Percentiles rank a stretch among this genome's conserved stretches.
Conservation (phyloP, 208 protist species). For the Trypanosomatidae sp. region DNA sequence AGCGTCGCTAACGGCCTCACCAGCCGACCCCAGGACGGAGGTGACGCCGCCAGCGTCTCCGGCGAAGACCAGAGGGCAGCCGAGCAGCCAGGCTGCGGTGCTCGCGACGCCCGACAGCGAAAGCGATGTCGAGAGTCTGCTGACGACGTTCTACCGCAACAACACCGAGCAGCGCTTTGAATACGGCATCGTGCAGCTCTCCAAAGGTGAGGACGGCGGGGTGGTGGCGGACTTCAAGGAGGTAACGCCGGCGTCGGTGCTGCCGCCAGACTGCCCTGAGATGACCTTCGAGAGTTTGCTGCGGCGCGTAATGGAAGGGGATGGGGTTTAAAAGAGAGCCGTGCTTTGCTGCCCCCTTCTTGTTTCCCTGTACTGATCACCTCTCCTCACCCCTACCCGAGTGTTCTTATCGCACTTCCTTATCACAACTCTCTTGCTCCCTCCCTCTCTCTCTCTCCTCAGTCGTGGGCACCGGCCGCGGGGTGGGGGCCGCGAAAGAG, state of each 20-base stretch:
- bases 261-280: constrained; percentile 64
- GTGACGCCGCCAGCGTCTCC: not conserved
- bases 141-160: constrained; percentile 22
- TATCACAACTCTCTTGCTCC: not conserved
- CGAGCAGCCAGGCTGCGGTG: not conserved
- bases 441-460: not conserved
- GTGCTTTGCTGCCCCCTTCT: not conserved
- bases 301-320: constrained; percentile 61
- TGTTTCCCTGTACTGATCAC: not conserved
- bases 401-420: not conserved
- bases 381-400: not conserved
- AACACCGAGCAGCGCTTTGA: constrained; percentile 43
- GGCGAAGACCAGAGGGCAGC: not conserved
- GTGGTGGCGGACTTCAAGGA: constrained; percentile 69
- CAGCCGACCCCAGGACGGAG: not conserved
- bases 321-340: constrained; percentile 12
- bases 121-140: constrained; percentile 1
- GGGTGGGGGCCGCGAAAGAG: not conserved
- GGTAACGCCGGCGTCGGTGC: constrained; percentile 54
- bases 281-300: constrained; percentile 57
- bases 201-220: constrained; percentile 63
- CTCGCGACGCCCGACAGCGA: not conserved
- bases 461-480: not conserved
- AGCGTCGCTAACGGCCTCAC: constrained; percentile 12
- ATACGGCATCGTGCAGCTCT: constrained; percentile 81